Evolutionary conservation across 2,329 filamentous ascomycete genomes (phyloP), one percentile per base, ranked within the genome.

Genomic region (Tolypocladium paradoxum): DNA sequence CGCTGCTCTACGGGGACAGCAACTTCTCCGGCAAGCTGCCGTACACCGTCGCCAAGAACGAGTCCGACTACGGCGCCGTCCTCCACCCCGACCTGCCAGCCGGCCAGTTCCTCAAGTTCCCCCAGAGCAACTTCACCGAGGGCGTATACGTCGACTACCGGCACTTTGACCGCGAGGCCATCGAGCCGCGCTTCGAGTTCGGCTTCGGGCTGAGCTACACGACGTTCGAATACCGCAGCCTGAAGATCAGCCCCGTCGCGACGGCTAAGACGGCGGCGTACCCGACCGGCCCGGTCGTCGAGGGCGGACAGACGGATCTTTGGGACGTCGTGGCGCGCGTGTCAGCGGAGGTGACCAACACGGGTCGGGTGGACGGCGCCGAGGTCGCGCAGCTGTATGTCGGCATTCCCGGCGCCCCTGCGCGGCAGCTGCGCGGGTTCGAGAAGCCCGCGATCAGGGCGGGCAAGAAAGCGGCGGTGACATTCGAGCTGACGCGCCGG

Each of bases 351-450:
- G 60, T 79, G 4, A 53, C 56, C 9, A 79, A 79, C 57, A 70
- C 65, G 2, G 76, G 76, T 0, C 34, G 50, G 2, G 62, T 69
- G 1, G 66, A 64, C 6, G 76, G 74, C 6, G 70, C 71, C n/a
- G 76, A 78, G 61, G 71, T 76, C 9, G 70, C 70, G 20, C 76
- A 76, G 64, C 63, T 79, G 5, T 79, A 78, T 51, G 59, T 79
- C 18, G 69, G 68, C 3, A 71, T 76, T 22, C 75, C 75, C 2
- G 66, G 62, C 4, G 65, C 61, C 7, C 84, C 84, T 0, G 66
- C 74, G 1, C 70, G 75, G 38, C 82, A 86, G 63, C 71, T 88
- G n/a, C 73, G 84, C 7, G 83, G 84, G 8, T 87, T 87, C 36
- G 79, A 80, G 50, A 87, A 87, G 70, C 69, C 76, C 0, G 70